These are phyloP conservation scores for Agastache rugosa DNA, from an alignment of 257 asterid genomes.

Conservation along the genomic window DNA sequence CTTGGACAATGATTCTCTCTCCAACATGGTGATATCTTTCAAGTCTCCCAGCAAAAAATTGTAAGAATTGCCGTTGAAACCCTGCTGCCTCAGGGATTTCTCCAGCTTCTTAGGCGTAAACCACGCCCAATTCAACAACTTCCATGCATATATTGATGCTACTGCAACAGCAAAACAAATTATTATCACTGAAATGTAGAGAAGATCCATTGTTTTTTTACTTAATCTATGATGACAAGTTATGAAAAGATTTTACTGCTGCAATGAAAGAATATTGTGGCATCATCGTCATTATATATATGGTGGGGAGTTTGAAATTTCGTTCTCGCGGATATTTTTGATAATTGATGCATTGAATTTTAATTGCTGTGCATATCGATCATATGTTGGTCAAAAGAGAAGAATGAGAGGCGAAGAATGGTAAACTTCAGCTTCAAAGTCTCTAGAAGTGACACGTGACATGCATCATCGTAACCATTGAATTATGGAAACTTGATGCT, in stretches of 20 bases:
- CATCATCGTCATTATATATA: background rate
- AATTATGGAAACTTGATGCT: too few relatives aligned
- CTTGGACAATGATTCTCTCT: slow-evolving; percentile 44
- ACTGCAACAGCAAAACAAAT: slow-evolving; percentile 23
- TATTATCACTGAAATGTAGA: background rate
- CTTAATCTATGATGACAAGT: background rate
- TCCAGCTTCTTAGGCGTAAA: slow-evolving; percentile 48
- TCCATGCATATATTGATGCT: slow-evolving; percentile 38
- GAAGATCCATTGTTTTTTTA: background rate
- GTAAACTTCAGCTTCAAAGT: background rate
- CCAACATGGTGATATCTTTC: slow-evolving; percentile 38
- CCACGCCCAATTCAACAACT: slow-evolving; percentile 49
- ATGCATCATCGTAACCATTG: background rate
- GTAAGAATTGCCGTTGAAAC: slow-evolving; percentile 53
- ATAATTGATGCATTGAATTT: background rate
- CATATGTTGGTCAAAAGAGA: slow-evolving; percentile 1
- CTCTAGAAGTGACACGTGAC: background rate
- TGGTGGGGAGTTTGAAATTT: background rate
- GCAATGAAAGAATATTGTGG: background rate
- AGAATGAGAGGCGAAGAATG: slow-evolving; percentile 4
- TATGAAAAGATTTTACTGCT: background rate
- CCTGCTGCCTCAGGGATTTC: slow-evolving; percentile 49
- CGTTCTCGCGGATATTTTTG: background rate
- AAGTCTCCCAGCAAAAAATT: slow-evolving; percentile 49
- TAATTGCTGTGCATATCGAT: background rate